phyloP scores from a whole-genome alignment of 2,329 filamentous ascomycete species.

The Paramyrothecium roridum region DNA sequence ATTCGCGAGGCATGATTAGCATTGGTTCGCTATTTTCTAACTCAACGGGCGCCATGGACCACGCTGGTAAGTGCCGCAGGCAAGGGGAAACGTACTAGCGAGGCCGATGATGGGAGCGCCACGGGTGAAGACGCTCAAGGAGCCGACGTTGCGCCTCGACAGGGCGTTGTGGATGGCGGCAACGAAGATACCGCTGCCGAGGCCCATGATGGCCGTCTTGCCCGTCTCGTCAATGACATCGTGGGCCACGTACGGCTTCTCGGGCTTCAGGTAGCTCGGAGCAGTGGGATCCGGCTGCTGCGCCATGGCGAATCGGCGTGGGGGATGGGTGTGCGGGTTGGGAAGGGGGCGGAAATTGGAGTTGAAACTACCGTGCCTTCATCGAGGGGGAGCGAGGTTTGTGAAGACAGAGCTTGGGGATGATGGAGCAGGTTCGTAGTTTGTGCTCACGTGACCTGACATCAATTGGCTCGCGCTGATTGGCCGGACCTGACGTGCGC shows the following conservation, averaged over 20 bases:
- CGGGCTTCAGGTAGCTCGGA: conserved; percentile 17
- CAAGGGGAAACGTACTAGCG: conserved; percentile 23
- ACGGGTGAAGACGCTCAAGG: conserved; percentile 75
- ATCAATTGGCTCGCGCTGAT: conserved; percentile 29
- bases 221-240: conserved; percentile 70
- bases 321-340: conserved; percentile 8
- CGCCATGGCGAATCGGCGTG: conserved; percentile 25
- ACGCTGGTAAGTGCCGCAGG: not conserved
- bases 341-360: conserved; percentile 13
- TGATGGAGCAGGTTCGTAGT: conserved; percentile 13
- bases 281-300: conserved; percentile 22
- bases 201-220: conserved; percentile 63
- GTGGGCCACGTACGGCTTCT: conserved; percentile 60
- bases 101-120: conserved; percentile 69
- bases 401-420: conserved; percentile 18
- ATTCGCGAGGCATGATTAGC: conserved; percentile 19
- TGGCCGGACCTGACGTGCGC: conserved; percentile 14
- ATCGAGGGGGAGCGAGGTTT: conserved; percentile 15
- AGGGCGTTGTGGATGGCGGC: conserved; percentile 86
- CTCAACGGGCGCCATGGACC: not conserved
- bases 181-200: conserved; percentile 65
- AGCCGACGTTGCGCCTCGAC: conserved; percentile 75
- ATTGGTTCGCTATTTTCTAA: not conserved
- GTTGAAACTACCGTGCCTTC: conserved; percentile 17
- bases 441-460: conserved; percentile 30